Conservation (phyloP, 495 filamentous ascomycete species). For the Penicillium coffeae region DNA sequence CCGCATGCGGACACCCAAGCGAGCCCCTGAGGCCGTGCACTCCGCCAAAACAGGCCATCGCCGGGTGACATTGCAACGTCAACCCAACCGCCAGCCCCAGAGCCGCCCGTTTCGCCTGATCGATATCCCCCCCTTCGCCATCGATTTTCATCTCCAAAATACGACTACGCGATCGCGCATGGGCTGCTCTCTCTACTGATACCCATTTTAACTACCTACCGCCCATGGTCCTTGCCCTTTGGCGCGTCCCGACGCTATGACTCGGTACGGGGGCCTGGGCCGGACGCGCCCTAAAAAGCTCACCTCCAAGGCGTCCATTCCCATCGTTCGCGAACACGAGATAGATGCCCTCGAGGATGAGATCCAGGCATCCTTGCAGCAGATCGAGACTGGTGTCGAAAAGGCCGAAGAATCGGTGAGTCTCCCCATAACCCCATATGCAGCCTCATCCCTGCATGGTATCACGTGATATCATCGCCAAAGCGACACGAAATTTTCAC, state of each 20-base stretch:
- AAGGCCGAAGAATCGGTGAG: constrained; percentile 94
- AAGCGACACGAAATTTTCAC: constrained; percentile 31
- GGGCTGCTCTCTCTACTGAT: constrained; percentile 42
- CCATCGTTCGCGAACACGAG: constrained; percentile 81
- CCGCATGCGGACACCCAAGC: constrained; percentile 39
- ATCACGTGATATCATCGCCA: constrained; percentile 53
- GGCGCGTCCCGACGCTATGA: constrained; percentile 60
- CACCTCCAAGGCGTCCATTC: constrained; percentile 78
- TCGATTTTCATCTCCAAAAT: constrained; percentile 53
- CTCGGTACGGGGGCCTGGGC: constrained; percentile 57
- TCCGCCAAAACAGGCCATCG: constrained; percentile 42
- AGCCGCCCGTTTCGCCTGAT: constrained; percentile 47
- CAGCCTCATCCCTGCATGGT: constrained; percentile 36
- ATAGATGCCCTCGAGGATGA: constrained; percentile 75
- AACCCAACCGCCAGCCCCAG: constrained; percentile 54
- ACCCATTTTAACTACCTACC: constrained; percentile 38
- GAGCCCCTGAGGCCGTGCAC: constrained; percentile 50
- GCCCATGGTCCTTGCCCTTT: constrained; percentile 44
- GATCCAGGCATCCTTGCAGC: constrained; percentile 62
- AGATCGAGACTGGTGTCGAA: constrained; percentile 93
- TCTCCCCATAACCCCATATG: constrained; percentile 41
- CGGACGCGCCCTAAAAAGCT: constrained; percentile 83
- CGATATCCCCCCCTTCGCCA: constrained; percentile 52
- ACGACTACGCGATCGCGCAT: constrained; percentile 53
- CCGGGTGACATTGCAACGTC: constrained; percentile 56